Evolutionary conservation across 1,284 basidiomycete genomes (phyloP).

Genomic region (Heterobasidion annosum): DNA sequence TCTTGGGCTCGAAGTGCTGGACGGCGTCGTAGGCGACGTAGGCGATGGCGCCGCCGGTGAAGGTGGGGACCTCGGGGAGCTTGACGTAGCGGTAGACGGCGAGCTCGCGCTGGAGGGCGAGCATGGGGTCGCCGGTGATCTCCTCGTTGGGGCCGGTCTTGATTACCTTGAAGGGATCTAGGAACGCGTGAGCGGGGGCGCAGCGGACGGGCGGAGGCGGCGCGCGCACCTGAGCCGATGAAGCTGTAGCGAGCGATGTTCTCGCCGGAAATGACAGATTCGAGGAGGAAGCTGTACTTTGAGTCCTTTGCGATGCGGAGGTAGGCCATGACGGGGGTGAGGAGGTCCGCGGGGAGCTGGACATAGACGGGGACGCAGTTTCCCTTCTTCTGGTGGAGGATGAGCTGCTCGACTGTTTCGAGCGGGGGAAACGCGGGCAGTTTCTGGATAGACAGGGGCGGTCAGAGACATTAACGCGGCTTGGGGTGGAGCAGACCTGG

Average conservation of each 20-base stretch:
- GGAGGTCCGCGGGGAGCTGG: conserved; percentile 89
- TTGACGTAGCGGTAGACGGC: conserved; percentile 84
- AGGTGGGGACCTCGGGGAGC: conserved; percentile 87
- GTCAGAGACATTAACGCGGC: background rate
- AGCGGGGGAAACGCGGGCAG: conserved; percentile 62
- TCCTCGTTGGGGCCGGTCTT: conserved; percentile 85
- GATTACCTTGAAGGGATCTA: conserved; percentile 90
- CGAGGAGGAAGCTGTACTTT: conserved; percentile 87
- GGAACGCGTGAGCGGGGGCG: conserved; percentile 6
- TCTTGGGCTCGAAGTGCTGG: conserved; percentile 95
- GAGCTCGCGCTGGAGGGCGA: conserved; percentile 81
- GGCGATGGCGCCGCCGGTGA: conserved; percentile 96
- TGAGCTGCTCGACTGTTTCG: conserved; percentile 59
- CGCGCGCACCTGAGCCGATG: conserved; percentile 74
- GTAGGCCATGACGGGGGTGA: conserved; percentile 97
- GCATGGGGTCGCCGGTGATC: conserved; percentile 81
- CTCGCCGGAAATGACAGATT: conserved; percentile 89
- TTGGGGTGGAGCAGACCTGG: conserved; percentile 29
- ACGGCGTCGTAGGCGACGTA: conserved; percentile 97
- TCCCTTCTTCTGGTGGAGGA: conserved; percentile 71
- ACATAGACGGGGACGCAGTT: conserved; percentile 92
- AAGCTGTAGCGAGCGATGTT: conserved; percentile 92
- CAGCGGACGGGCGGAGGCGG: conserved; percentile 16
- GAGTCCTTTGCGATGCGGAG: conserved; percentile 89
- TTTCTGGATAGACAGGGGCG: conserved; percentile 30